phyloP scores from a whole-genome alignment of 139 green algal genomes.

The Pycnococcus provasolii region DNA sequence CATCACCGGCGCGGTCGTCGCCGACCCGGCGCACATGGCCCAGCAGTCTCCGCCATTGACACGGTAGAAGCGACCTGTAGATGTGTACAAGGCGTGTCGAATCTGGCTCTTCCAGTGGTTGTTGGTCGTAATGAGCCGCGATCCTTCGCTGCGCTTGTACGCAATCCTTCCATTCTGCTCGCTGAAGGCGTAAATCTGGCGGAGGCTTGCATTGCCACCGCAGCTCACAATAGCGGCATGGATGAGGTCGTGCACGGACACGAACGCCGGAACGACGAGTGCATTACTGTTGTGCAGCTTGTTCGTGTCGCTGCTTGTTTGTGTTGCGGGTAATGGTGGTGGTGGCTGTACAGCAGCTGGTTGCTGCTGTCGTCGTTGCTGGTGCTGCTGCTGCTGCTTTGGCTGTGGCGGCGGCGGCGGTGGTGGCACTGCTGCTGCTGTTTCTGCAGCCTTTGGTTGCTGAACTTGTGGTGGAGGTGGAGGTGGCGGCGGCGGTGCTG shows the following conservation, averaged over 20 bases:
- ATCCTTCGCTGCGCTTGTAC: constrained; percentile 1
- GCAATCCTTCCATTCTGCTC: constrained; percentile 4
- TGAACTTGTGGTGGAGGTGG: no score
- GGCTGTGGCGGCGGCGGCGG: no score
- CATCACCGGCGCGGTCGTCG: not conserved
- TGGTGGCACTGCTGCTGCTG: no score
- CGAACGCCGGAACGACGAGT: constrained; percentile 1
- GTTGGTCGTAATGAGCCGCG: constrained; percentile 11
- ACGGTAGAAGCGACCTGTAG: not conserved
- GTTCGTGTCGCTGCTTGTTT: no score
- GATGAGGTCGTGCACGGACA: constrained; percentile 12
- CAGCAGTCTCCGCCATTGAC: not conserved
- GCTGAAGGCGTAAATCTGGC: constrained; percentile 7
- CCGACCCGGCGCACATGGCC: not conserved
- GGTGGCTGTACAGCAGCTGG: no score
- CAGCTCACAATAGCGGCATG: constrained; percentile 4
- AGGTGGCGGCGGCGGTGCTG: no score
- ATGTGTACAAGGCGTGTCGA: constrained; percentile 19
- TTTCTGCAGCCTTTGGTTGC: no score
- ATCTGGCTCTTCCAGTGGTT: constrained; percentile 19
- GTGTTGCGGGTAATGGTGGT: no score
- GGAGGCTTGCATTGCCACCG: not conserved
- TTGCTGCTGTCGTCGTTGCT: no score
- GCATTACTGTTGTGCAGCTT: no score
- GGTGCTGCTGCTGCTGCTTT: no score